phyloP scores from a whole-genome alignment of 805 yeast species.

The Millerago galiae region DNA sequence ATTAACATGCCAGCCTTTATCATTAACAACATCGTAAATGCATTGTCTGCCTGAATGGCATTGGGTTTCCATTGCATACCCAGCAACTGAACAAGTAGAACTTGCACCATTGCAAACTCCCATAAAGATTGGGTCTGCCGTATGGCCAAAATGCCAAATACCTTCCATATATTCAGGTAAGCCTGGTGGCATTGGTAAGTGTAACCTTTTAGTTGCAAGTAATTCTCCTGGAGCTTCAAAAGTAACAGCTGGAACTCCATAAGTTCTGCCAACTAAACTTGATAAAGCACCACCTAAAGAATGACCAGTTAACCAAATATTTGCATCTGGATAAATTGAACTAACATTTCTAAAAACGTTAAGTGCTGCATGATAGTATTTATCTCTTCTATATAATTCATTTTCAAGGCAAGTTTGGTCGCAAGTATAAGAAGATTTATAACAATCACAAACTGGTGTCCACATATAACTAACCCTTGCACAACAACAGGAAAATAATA shows the following conservation, averaged over 20 bases:
- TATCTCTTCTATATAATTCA: conserved; percentile 65
- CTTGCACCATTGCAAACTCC: conserved; percentile 96
- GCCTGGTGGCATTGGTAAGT: conserved; percentile 92
- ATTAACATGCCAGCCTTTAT: conserved; percentile 87
- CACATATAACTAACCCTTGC: conserved; percentile 87
- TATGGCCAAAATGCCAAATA: conserved; percentile 93
- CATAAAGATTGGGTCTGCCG: conserved; percentile 95
- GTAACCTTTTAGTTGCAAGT: conserved; percentile 76
- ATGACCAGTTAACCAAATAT: conserved; percentile 92
- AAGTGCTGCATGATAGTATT: conserved; percentile 75
- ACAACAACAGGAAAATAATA: conserved; percentile 92
- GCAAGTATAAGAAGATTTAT: conserved; percentile 75
- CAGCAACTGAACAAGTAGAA: conserved; percentile 82
- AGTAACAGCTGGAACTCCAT: conserved; percentile 82
- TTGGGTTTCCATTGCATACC: conserved; percentile 94
- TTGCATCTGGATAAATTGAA: conserved; percentile 55
- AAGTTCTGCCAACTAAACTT: conserved; percentile 77
- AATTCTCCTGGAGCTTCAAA: conserved; percentile 93
- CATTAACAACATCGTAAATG: conserved; percentile 82
- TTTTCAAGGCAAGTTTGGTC: conserved; percentile 79
- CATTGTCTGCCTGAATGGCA: conserved; percentile 91
- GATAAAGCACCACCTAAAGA: conserved; percentile 90
- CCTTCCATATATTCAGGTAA: conserved; percentile 70
- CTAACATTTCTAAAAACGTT: conserved; percentile 73
- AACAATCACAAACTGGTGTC: conserved; percentile 96